phyloP scores from a whole-genome alignment of 2,329 filamentous ascomycete genomes.

The Fusarium poae region DNA sequence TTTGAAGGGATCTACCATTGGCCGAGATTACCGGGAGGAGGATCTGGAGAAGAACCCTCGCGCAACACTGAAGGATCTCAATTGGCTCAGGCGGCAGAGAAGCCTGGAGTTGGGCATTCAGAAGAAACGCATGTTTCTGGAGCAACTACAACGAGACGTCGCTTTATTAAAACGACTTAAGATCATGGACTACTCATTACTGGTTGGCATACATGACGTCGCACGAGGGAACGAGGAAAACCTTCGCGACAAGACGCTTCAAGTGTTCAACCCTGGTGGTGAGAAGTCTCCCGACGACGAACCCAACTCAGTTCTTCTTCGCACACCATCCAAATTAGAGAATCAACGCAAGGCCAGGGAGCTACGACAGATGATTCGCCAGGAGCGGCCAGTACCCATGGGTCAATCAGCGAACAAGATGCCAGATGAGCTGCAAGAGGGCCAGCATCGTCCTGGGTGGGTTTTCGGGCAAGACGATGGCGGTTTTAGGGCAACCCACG shows the following conservation, averaged over 20 bases:
- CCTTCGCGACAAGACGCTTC: conserved; percentile 86
- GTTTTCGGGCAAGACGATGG: conserved; percentile 96
- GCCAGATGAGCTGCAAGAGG: conserved; percentile 87
- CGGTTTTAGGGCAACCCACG: conserved; percentile 91
- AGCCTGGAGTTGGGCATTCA: conserved; percentile 89
- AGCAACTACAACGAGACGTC: conserved; percentile 90
- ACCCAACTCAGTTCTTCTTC: conserved; percentile 75
- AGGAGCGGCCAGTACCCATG: conserved; percentile 93
- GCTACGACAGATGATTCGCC: conserved; percentile 90
- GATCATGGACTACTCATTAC: conserved; percentile 98
- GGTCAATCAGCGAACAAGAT: conserved; percentile 85
- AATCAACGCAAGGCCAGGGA: conserved; percentile 91
- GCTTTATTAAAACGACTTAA: conserved; percentile 86
- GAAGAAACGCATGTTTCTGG: conserved; percentile 89
- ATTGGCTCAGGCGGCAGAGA: conserved; percentile 90
- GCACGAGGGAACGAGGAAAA: conserved; percentile 95
- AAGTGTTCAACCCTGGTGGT: conserved; percentile 92
- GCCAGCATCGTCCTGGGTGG: conserved; percentile 75
- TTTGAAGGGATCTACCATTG: conserved; percentile 94
- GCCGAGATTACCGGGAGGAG: conserved; percentile 90
- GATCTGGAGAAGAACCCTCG: conserved; percentile 89
- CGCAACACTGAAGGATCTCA: conserved; percentile 95
- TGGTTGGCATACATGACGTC: conserved; percentile 94
- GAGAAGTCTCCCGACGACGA: conserved; percentile 71
- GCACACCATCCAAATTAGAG: conserved; percentile 94